A percentile compares a stretch with the other conserved stretches of the same genome.
Evolutionary conservation across 495 filamentous ascomycete genomes (phyloP).

Genomic region (Penicillium steckii): DNA sequence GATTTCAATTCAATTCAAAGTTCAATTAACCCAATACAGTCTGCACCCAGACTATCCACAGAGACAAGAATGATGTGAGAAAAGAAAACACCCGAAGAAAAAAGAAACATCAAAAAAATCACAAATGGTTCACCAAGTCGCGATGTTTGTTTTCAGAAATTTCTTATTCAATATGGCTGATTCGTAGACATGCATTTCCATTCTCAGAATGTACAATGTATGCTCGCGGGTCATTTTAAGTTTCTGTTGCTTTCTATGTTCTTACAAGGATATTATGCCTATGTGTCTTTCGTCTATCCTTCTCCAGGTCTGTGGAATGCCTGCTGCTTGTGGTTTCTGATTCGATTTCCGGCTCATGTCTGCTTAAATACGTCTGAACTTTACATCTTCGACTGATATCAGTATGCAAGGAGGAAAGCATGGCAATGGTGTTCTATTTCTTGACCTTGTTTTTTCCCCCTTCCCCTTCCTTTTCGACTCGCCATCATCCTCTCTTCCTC

Average conservation of each 20-base stretch:
- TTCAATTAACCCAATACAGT: no score
- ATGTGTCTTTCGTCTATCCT: neutral
- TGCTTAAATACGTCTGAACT: neutral
- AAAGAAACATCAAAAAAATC: no score
- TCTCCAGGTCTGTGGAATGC: neutral
- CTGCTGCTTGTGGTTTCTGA: neutral
- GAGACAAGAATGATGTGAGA: no score
- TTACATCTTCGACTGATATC: neutral
- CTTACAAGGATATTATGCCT: neutral
- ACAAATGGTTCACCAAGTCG: neutral
- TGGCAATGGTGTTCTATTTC: neutral
- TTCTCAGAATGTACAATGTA: constrained; percentile 20
- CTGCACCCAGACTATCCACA: no score
- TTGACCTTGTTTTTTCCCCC: neutral
- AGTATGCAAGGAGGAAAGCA: neutral
- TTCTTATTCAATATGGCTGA: no score
- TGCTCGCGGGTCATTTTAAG: constrained; percentile 3
- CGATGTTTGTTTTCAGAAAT: neutral
- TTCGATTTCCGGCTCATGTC: neutral
- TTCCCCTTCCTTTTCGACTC: neutral
- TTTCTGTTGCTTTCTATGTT: neutral
- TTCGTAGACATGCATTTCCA: constrained; percentile 17
- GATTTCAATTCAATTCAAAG: no score
- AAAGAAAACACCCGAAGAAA: no score
- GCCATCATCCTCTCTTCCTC: no score